Base-by-base conservation (phyloP, 2,329 filamentous ascomycete species). In the Diplodia mutila region DNA sequence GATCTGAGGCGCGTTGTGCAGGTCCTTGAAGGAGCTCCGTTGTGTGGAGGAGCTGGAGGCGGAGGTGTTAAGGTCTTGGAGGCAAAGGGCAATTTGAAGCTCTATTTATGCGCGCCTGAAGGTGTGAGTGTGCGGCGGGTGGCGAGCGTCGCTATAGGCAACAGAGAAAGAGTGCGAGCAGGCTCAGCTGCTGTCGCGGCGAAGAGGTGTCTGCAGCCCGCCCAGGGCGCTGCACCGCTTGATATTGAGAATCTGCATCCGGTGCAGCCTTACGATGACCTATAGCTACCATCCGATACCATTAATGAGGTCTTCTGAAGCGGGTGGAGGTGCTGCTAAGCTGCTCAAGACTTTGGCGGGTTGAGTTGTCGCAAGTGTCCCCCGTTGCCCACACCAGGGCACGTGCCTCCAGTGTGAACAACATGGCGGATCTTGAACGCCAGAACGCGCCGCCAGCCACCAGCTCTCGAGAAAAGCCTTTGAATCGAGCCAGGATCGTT, bases 401-500 rank as follows among this genome's bases (percentile, higher is more conserved):
- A 46, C 42, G 42, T 14, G 42, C 18, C 42, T n/a, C 42, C n/a
- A 18, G 42, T 4, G 14, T 14, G n/a, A 21, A 21, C n/a, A 46
- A 7, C 2, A 21, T 8, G 42, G n/a, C 42, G 42, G 9, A 14
- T 9, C n/a, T n/a, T n/a, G 3, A n/a, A 9, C 42, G 11, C 3
- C 42, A 21, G 16, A 46, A n/a, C 18, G 1, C 16, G 6, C 18
- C 12, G 18, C 6, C 39, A 8, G 18, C 16, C 6, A 6, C 16
- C 7, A 46, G 1, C 18, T 1, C 2, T 11, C 8, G 7, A 3
- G 8, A 8, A 9, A 9, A 11, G n/a, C 42, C 0, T 9, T 1
- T 0, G 0, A 3, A 4, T n/a, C 0, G 42, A 8, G 8, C 1
- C 6, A 18, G 8, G 6, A 9, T 2, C 8, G 0, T 21, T 2